Percentiles rank a stretch among this genome's conserved stretches.
These are phyloP conservation scores for Aspergillus sp. DNA, from an alignment of 2,329 filamentous ascomycete species.

Conservation along the genomic window DNA sequence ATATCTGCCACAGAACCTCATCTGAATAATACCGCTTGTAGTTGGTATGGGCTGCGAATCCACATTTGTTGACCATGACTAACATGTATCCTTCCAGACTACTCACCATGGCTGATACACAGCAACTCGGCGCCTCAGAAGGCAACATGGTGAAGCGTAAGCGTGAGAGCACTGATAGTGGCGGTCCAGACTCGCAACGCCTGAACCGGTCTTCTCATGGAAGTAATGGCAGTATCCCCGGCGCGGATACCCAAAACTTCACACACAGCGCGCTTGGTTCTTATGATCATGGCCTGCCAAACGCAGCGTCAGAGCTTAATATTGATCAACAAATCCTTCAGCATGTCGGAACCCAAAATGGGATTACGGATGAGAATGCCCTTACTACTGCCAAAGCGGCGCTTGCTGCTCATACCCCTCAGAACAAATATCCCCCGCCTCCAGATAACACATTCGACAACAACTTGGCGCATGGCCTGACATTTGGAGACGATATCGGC, in stretches of 20 bases:
- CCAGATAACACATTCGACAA: conserved; percentile 41
- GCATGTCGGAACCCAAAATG: conserved; percentile 54
- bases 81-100: conserved; percentile 4
- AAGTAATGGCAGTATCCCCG: conserved; percentile 40
- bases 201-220: conserved; percentile 42
- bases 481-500: conserved; percentile 42
- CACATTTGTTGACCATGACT: not conserved
- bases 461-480: conserved; percentile 35
- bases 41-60: not conserved
- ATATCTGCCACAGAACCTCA: not conserved
- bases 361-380: conserved; percentile 48
- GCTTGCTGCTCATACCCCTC: conserved; percentile 44
- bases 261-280: conserved; percentile 33
- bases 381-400: conserved; percentile 50
- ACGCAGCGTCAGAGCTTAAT: conserved; percentile 38
- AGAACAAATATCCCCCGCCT: conserved; percentile 47
- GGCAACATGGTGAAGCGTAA: conserved; percentile 39
- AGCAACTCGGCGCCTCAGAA: conserved; percentile 34
- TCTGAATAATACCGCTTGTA: not conserved
- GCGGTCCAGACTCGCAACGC: conserved; percentile 41
- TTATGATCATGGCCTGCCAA: conserved; percentile 42
- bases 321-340: conserved; percentile 50
- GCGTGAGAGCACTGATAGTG: conserved; percentile 40
- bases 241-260: conserved; percentile 34
- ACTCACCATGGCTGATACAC: conserved; percentile 38